Evolutionary conservation across 2,329 filamentous ascomycete genomes (phyloP).

Genomic region (Domatiomyces globalis): DNA sequence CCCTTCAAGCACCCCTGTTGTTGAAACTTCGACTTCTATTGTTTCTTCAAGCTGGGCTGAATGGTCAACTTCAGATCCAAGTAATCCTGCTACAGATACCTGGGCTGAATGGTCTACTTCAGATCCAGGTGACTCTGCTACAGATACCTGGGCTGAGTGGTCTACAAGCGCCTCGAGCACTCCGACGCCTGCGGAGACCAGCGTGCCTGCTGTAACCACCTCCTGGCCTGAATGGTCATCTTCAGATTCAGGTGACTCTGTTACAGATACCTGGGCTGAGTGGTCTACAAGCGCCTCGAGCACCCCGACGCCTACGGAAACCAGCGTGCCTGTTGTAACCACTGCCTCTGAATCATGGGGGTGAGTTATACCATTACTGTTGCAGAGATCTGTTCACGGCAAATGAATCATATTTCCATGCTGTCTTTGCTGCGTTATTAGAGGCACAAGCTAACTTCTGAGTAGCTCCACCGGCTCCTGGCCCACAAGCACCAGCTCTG

Average conservation of each 20-base stretch:
- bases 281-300: constrained; percentile 12
- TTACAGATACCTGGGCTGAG: constrained; percentile 1
- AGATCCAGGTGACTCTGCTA: no score
- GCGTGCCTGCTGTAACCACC: background rate
- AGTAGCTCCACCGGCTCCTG: constrained; percentile 11
- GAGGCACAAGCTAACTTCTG: background rate
- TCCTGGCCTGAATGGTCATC: constrained; percentile 9
- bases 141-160: constrained; percentile 1
- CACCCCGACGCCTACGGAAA: constrained; percentile 13
- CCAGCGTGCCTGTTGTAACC: background rate
- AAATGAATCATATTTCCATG: constrained; percentile 1
- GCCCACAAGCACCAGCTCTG: constrained; percentile 8
- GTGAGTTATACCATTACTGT: background rate
- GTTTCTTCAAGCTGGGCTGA: constrained; percentile 4
- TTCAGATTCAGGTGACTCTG: no score
- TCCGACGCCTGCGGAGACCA: constrained; percentile 11
- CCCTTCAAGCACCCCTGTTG: constrained; percentile 17
- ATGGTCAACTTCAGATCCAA: constrained; percentile 1
- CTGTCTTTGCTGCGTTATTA: background rate
- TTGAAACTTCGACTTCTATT: constrained; percentile 18
- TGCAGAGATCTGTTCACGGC: background rate
- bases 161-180: constrained; percentile 14
- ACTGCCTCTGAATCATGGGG: constrained; percentile 1
- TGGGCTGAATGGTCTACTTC: no score
- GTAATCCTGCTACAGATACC: no score